Evolutionary conservation across 2,329 filamentous ascomycete genomes (phyloP), one percentile per base, ranked within the genome.

Genomic region (Talaromyces atroroseus): DNA sequence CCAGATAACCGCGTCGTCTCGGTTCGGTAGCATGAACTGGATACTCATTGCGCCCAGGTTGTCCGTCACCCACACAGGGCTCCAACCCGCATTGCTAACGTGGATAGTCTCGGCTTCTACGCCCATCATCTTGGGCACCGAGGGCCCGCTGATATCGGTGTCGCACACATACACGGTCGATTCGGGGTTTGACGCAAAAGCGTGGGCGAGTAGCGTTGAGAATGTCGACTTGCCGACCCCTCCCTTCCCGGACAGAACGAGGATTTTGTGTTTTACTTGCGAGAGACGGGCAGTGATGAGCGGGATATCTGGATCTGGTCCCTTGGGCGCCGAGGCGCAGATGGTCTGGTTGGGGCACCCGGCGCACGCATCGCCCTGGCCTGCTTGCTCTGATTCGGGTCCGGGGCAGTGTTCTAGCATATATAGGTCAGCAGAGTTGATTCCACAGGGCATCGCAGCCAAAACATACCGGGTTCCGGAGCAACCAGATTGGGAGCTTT

Each of bases 61-160:
- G 65, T 97, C 94, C 65, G 86, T 83, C 16, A 96, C 92, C 89
- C 92, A 97, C 14, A 97, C 92, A 0, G 94, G 94, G 68, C 88
- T 90, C 94, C 92, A 96, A 2, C 94, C 94, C 1, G 87, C 84
- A 53, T 84, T 87, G 68, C 87, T 94, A 53, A 96, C 85, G 71
- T 99, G 94, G 52, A 99, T 94, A 1, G 89, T 95, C 75, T 99
- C 92, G 24, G 84, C 78, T 73, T 96, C 92, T 1, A 96, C 92
- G 34, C 94, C 94, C 86, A 99, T 92, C 92, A 99, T 97, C 77
- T 96, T 96, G 20, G 94, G 94, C 66, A 99, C 96, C 61, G 86
- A 90, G 0, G 94, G 94, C 0, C 94, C 94, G 74, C 91, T 96
- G 60, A 99, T 96, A 72, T 99, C 94, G 6, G 94, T 95, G 74